Base-by-base conservation (phyloP, 2,329 filamentous ascomycete species). In the Sarocladium brachiariae region DNA sequence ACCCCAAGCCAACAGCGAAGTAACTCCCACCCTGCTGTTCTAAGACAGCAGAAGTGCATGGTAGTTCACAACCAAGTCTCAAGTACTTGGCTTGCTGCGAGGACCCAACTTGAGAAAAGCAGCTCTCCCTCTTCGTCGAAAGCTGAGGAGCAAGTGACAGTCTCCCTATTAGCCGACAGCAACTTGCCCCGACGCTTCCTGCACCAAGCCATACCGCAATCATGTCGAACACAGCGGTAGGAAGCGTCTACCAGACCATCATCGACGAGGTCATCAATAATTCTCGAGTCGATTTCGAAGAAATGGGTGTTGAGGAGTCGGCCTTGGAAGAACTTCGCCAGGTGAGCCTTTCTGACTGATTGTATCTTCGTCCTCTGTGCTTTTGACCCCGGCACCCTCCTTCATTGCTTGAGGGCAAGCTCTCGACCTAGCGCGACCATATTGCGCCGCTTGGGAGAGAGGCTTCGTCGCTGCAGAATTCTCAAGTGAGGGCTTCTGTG, bases 201-300 rank as follows among this genome's bases (percentile, higher is more conserved):
- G n/a, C 21, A 27, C 39, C n/a, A 9, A 19, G 19, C 23, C 4
- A 21, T 4, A n/a, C 25, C 46, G 45, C 41, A 65, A 73, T 56
- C 52, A 82, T 83, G 79, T 82, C 79, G 53, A 82, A 83, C 66
- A 61, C 67, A 43, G 69, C 71, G 14, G 79, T 83, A 74, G 93
- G 93, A 62, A 72, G 74, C 58, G 85, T 97, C 63, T 99, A 96
- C 70, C 76, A 84, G 69, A 73, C 77, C 62, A 84, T 87, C 67
- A 87, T 87, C 64, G 76, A 85, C 55, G 89, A 93, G 72, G 90
- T 99, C 65, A 89, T 97, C 69, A 86, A 92, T 60, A 86, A 87
- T 58, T 96, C 92, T 63, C 81, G 88, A 63, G 87, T 92, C 63
- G 93, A 97, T 70, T 97, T 99, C 66, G 93, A 99, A 69, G 93